A percentile compares a stretch with the other conserved stretches of the same genome.
phyloP scores from a whole-genome alignment of 73 alveolate species.

The Paramecium caudatum region DNA sequence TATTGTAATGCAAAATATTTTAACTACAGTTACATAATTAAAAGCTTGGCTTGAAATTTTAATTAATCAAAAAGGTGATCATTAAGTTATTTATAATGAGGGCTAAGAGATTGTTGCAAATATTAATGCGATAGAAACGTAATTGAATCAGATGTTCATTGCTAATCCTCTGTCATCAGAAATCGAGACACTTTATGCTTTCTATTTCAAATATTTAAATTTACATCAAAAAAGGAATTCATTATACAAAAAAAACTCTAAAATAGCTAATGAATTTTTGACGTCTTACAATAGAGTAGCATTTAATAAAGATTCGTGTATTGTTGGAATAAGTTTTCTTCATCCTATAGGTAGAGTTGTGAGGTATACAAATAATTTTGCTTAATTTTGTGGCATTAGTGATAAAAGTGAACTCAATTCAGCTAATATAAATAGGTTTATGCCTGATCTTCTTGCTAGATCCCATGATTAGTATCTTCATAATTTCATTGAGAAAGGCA shows the following conservation, averaged over 20 bases:
- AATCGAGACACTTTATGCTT: neutral
- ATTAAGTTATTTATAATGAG: neutral
- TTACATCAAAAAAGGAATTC: neutral
- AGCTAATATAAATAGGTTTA: slow-evolving; percentile 15
- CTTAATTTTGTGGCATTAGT: too few species aligned
- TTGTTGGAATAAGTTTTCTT: too few species aligned
- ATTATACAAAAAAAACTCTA: neutral
- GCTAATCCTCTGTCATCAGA: neutral
- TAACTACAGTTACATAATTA: neutral
- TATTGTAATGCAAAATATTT: neutral
- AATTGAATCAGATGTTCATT: neutral
- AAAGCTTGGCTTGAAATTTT: neutral
- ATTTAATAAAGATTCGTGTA: slow-evolving; percentile 17
- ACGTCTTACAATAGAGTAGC: neutral
- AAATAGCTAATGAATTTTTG: neutral
- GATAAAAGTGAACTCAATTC: too few species aligned
- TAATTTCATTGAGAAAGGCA: slow-evolving; percentile 45
- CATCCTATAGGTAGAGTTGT: too few species aligned
- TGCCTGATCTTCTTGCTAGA: slow-evolving; percentile 38
- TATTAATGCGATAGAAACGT: neutral
- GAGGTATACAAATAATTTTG: too few species aligned
- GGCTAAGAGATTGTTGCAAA: neutral
- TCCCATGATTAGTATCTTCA: slow-evolving; percentile 52
- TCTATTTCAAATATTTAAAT: slow-evolving; percentile 5
- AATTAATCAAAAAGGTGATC: neutral